phyloP scores from a whole-genome alignment of 345 rosid species.

The Salix viminalis region DNA sequence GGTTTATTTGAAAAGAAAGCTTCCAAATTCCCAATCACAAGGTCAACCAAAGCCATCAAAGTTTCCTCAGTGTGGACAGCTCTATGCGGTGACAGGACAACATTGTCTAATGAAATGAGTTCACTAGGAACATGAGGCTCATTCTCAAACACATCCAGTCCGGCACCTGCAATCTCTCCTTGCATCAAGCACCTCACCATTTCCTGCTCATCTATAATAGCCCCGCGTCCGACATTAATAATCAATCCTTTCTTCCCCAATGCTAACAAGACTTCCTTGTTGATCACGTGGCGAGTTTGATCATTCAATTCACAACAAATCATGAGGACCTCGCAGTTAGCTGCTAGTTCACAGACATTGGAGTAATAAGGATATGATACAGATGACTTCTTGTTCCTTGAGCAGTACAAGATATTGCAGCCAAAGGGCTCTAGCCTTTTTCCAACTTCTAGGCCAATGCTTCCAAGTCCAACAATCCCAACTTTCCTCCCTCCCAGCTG shows the following conservation, averaged over 20 bases:
- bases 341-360: slow-evolving; percentile 4
- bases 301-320: slow-evolving; percentile 11
- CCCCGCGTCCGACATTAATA: slow-evolving; percentile 6
- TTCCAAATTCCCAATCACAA: slow-evolving; percentile 7
- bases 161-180: slow-evolving; percentile 20
- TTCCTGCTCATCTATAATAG: slow-evolving; percentile 15
- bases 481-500: slow-evolving; percentile 13
- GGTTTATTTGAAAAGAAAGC: slow-evolving; percentile 6
- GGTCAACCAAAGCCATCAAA: background rate
- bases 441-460: slow-evolving; percentile 2
- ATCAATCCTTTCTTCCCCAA: slow-evolving; percentile 17
- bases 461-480: slow-evolving; percentile 19
- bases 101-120: slow-evolving; percentile 18
- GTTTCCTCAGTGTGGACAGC: background rate
- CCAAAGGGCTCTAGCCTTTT: slow-evolving; percentile 9
- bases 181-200: slow-evolving; percentile 14
- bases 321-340: slow-evolving; percentile 1
- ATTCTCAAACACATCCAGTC: slow-evolving; percentile 23
- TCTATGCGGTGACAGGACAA: background rate
- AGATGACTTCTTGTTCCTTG: slow-evolving; percentile 8
- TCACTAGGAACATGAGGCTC: slow-evolving; percentile 15
- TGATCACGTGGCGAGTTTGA: slow-evolving; percentile 5
- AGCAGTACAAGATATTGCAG: slow-evolving; percentile 5
- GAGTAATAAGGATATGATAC: background rate
- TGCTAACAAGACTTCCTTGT: slow-evolving; percentile 15